These are phyloP conservation scores for Neocucurbitaria cava DNA, from an alignment of 2,329 filamentous ascomycete species.

Conservation along the genomic window DNA sequence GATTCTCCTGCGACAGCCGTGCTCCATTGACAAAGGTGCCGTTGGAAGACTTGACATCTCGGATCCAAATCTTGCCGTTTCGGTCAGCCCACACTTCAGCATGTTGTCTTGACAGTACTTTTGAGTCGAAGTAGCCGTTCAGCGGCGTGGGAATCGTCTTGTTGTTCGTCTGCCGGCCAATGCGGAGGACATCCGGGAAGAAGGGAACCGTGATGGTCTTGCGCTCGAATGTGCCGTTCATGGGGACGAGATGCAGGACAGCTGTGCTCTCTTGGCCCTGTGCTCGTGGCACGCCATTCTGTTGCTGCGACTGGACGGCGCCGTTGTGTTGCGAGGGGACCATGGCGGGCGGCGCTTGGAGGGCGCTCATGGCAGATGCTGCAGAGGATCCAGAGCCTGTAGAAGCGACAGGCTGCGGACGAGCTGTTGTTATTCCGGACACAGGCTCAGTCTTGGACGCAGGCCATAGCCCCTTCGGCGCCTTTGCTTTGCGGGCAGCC, in stretches of 20 bases:
- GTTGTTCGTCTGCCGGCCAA: conserved; percentile 95
- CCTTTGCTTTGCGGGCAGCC: conserved; percentile 58
- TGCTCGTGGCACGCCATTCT: conserved; percentile 61
- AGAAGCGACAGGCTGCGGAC: conserved; percentile 67
- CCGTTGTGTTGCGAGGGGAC: conserved; percentile 73
- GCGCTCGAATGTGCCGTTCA: conserved; percentile 96
- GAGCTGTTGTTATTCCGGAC: conserved; percentile 66
- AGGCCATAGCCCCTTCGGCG: conserved; percentile 66
- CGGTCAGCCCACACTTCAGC: conserved; percentile 93
- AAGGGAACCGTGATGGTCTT: conserved; percentile 96
- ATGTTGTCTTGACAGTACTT: conserved; percentile 94
- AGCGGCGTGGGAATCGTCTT: conserved; percentile 89
- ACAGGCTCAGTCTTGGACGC: conserved; percentile 70
- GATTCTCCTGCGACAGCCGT: conserved; percentile 88
- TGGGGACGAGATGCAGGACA: conserved; percentile 82
- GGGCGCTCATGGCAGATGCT: conserved; percentile 67
- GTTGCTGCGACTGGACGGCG: conserved; percentile 64
- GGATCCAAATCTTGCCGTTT: conserved; percentile 88
- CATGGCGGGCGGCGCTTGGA: conserved; percentile 68
- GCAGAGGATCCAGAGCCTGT: conserved; percentile 65
- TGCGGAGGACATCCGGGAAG: conserved; percentile 90
- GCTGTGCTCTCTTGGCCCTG: conserved; percentile 69
- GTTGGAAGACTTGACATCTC: conserved; percentile 98
- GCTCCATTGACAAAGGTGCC: conserved; percentile 97
- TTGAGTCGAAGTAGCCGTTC: conserved; percentile 98